Evolutionary conservation across 1,284 basidiomycete genomes (phyloP), one percentile per base, ranked within the genome.

Genomic region (Ganoderma meredithae): DNA sequence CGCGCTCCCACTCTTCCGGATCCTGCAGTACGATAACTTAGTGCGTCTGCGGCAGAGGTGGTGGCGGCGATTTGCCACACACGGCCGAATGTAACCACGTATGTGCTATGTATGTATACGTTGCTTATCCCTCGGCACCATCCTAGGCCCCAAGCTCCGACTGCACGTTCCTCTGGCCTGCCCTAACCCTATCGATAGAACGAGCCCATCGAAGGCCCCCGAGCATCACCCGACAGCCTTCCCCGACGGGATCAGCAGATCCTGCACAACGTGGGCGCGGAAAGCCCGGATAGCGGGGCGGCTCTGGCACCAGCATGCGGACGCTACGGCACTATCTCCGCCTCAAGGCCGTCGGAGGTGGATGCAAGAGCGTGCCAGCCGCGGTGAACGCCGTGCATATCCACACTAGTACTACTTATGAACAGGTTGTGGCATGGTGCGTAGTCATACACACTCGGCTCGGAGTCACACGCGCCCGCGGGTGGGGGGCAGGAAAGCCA

Each of bases 311-410:
- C 39, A 52, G 63, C 59, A 47, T 31, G 55, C 67, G 70, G 70
- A 58, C 60, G 49, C 43, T 55, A 44, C 63, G 60, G 60, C 52
- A 47, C 62, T 66, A 69, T 67, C 65, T 66, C 70, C 70, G 70
- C 70, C 70, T 69, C 70, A 65, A 66, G 67, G 69, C 66, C 40
- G 49, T 49, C 47, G n/a, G 47, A 49, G 22, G 47, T 25, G 22
- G 39, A 47, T 60, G 15, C 6, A 27, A 19, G 4, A 55, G 27
- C 52, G 27, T 55, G 52, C 9, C 36, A 6, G 52, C 27, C 52
- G 27, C 31, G 52, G 52, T 55, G 27, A 22, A 55, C 27, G 52
- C 47, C 47, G 47, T 49, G 47, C 47, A 49, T 49, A 41, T 47
- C 19, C 44, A 22, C n/a, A 61, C 55, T n/a, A n/a, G n/a, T n/a